These are phyloP conservation scores for Sanghuangporus sanghuang DNA, from an alignment of 1,284 basidiomycete genomes.

Conservation along the genomic window DNA sequence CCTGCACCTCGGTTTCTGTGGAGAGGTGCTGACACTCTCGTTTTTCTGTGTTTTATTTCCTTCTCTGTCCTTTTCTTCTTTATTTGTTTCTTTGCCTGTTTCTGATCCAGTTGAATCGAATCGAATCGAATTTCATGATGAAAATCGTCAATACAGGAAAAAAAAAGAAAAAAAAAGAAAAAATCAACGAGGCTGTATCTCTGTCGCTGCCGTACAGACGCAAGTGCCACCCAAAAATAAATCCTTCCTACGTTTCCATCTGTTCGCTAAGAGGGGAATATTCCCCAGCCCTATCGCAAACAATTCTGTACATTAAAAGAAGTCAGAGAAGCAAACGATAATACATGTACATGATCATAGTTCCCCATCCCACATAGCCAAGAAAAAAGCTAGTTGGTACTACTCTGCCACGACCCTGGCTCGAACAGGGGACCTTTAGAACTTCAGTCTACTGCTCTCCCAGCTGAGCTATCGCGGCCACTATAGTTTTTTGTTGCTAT, in stretches of 20 bases:
- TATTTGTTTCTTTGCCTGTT: neutral
- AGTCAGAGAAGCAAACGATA: no score
- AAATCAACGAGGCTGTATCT: no score
- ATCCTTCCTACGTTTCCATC: no score
- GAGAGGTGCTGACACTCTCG: neutral
- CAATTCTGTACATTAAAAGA: no score
- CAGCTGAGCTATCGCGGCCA: slow-evolving; percentile 17
- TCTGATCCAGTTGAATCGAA: neutral
- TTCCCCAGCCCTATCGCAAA: no score
- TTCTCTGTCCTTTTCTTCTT: neutral
- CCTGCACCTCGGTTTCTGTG: neutral
- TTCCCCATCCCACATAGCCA: neutral
- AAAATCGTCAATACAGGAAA: no score
- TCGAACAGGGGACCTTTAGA: slow-evolving; percentile 19
- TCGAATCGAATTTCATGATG: neutral
- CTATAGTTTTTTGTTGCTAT: neutral
- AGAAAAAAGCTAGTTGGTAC: no score
- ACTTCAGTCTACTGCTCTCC: slow-evolving; percentile 20
- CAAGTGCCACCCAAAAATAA: no score
- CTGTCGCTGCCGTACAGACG: no score
- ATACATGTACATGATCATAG: no score
- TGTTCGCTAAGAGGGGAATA: no score
- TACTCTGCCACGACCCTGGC: slow-evolving; percentile 17
- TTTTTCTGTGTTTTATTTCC: neutral
- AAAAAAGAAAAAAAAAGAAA: no score